phyloP scores from a whole-genome alignment of 371 early-diverging fungal species.

The Rhizopus sp. region DNA sequence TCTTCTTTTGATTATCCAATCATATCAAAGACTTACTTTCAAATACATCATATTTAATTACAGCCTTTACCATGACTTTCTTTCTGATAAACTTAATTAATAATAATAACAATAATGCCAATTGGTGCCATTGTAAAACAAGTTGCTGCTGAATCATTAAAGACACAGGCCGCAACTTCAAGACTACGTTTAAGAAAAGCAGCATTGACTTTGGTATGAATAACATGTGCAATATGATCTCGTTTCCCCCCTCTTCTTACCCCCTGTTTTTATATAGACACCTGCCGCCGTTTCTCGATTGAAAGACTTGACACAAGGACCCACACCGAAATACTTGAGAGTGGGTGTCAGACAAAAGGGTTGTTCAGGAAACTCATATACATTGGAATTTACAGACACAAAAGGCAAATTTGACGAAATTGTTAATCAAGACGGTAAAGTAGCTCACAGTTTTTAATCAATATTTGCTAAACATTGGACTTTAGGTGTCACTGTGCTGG shows the following conservation, averaged over 20 bases:
- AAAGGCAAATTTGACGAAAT: constrained; percentile 90
- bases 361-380: constrained; percentile 93
- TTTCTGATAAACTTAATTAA: neutral
- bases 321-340: constrained; percentile 72
- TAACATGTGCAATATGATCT: neutral
- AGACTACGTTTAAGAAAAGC: constrained; percentile 49
- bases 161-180: constrained; percentile 11
- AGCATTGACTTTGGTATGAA: constrained; percentile 47
- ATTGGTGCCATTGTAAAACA: constrained; percentile 22
- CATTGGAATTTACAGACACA: constrained; percentile 80
- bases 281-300: constrained; percentile 74
- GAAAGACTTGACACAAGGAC: constrained; percentile 58
- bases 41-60: neutral
- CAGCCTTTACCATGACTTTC: neutral
- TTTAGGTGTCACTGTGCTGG: constrained; percentile 86
- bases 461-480: too few species aligned
- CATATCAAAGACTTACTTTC: neutral
- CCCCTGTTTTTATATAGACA: constrained; percentile 54
- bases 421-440: constrained; percentile 90
- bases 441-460: neutral
- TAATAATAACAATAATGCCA: constrained; percentile 15
- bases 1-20: neutral
- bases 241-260: neutral
- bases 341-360: constrained; percentile 84
- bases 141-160: constrained; percentile 20